These are phyloP conservation scores for Exophiala bonariae DNA, from an alignment of 2,329 filamentous ascomycete species.

Conservation along the genomic window DNA sequence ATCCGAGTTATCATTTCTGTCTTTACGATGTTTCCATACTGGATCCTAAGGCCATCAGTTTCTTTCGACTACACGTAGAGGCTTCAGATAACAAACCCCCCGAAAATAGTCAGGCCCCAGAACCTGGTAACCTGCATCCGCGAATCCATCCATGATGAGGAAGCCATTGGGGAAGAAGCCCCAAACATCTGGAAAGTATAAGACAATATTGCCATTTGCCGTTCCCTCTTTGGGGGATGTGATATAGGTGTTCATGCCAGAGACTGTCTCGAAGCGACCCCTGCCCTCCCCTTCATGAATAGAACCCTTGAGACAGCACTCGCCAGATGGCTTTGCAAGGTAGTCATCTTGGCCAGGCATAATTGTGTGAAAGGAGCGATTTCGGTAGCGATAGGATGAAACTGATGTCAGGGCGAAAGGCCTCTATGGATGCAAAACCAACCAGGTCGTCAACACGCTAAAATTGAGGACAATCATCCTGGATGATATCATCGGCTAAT, in stretches of 20 bases:
- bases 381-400: too few species aligned
- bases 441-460: too few species aligned
- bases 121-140: conserved; percentile 44
- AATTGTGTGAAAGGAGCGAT: conserved; percentile 3
- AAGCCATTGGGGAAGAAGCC: conserved; percentile 46
- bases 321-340: conserved; percentile 19
- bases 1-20: conserved; percentile 30
- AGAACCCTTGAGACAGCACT: conserved; percentile 42
- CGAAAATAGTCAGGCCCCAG: conserved; percentile 49
- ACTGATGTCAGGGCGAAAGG: too few species aligned
- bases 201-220: conserved; percentile 43
- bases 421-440: too few species aligned
- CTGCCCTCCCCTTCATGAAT: conserved; percentile 41
- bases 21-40: conserved; percentile 42
- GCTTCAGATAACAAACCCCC: conserved; percentile 37
- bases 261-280: conserved; percentile 37
- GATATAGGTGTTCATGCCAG: conserved; percentile 42
- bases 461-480: too few species aligned
- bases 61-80: not conserved
- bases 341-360: conserved; percentile 15
- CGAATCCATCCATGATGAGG: conserved; percentile 50
- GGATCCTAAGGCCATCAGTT: conserved; percentile 38
- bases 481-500: too few species aligned
- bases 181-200: conserved; percentile 50
- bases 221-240: conserved; percentile 29